phyloP scores from a whole-genome alignment of 140 eudicot genomes.

The Senecio squalidus region DNA sequence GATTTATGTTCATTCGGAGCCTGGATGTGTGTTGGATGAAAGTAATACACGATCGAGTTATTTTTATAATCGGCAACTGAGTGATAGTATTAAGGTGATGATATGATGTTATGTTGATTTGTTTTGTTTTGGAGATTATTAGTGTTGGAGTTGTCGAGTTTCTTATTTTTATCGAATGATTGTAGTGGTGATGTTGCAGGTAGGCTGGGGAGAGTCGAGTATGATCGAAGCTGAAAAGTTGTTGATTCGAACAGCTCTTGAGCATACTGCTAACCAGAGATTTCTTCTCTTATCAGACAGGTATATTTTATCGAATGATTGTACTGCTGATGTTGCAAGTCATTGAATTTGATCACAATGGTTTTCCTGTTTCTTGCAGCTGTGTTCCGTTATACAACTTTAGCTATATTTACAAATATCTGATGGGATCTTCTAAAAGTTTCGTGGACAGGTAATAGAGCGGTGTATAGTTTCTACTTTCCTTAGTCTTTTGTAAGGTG shows the following conservation, averaged over 20 bases:
- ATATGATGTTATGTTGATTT: background rate
- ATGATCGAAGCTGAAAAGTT: conserved; percentile 93
- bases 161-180: conserved; percentile 32
- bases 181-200: conserved; percentile 53
- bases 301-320: conserved; percentile 20
- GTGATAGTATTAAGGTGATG: conserved; percentile 72
- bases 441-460: conserved; percentile 89
- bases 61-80: conserved; percentile 65
- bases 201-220: conserved; percentile 89
- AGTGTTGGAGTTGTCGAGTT: conserved; percentile 9
- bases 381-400: conserved; percentile 94
- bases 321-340: background rate
- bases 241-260: conserved; percentile 69
- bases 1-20: conserved; percentile 78
- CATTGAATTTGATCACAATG: conserved; percentile 1
- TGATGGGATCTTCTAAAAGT: conserved; percentile 80
- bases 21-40: conserved; percentile 80
- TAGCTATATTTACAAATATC: conserved; percentile 64
- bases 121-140: background rate
- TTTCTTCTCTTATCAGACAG: conserved; percentile 93
- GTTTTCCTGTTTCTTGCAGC: conserved; percentile 35
- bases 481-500: conserved; percentile 2
- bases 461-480: background rate
- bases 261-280: conserved; percentile 72
- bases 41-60: conserved; percentile 61